Evolutionary conservation across 441 rosid genomes (phyloP).

Genomic region (Macaranga tanarius): DNA sequence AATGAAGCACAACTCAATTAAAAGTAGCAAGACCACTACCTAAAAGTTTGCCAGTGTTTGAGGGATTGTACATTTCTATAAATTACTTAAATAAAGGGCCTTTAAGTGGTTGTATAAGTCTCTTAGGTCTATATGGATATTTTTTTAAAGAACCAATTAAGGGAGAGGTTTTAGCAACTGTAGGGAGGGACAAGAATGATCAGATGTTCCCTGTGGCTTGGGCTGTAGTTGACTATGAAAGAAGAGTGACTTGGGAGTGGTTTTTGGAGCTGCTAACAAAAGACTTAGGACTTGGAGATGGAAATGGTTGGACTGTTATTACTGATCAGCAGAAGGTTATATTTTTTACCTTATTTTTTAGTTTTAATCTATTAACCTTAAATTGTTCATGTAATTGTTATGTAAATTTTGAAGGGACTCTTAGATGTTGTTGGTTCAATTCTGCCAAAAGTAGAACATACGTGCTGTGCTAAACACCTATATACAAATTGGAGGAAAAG

Average conservation of each 20-base stretch:
- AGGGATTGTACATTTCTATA: background rate
- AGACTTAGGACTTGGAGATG: background rate
- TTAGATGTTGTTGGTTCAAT: no score
- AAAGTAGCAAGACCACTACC: background rate
- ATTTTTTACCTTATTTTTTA: no score
- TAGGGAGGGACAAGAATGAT: background rate
- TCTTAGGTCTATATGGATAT: background rate
- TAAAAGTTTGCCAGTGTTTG: background rate
- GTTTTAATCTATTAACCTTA: no score
- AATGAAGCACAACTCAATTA: background rate
- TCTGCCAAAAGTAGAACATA: background rate
- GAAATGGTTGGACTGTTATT: background rate
- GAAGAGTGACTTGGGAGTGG: background rate
- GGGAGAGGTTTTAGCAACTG: background rate
- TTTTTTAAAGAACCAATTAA: background rate
- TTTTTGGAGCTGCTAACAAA: background rate
- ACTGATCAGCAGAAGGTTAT: background rate
- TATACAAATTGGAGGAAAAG: background rate
- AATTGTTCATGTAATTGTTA: no score
- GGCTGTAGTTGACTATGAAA: background rate
- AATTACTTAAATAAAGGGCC: background rate
- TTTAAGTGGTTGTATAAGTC: background rate
- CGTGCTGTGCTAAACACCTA: background rate
- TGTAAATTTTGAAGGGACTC: no score
- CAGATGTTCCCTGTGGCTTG: no score